These are phyloP conservation scores for Fraxinus sp. DNA, from an alignment of 305 asterid species.

Conservation along the genomic window DNA sequence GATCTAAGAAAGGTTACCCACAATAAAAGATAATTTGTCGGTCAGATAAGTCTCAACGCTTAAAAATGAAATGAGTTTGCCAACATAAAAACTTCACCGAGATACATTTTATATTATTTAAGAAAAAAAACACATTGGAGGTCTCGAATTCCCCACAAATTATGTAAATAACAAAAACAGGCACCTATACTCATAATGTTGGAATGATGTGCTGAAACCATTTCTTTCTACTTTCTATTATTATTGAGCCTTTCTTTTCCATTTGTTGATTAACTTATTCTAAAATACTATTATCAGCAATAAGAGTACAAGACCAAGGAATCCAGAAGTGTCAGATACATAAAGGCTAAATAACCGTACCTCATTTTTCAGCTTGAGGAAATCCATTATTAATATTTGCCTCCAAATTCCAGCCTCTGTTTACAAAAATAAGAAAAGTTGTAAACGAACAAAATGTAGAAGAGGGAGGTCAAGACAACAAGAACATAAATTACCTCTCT, in stretches of 20 bases:
- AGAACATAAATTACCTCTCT: conserved; percentile 45
- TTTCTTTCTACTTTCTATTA: neutral
- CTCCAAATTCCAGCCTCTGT: conserved; percentile 78
- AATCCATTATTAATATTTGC: conserved; percentile 47
- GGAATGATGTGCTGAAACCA: neutral
- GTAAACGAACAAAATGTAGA: conserved; percentile 7
- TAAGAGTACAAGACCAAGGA: neutral
- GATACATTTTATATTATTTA: neutral
- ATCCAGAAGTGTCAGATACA: neutral
- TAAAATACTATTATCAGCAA: neutral
- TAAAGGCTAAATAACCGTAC: conserved; percentile 20
- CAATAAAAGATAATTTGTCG: neutral
- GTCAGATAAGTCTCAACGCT: neutral
- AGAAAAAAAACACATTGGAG: neutral
- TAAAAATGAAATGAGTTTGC: neutral
- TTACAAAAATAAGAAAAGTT: conserved; percentile 12
- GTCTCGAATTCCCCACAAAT: neutral
- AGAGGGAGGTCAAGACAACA: conserved; percentile 4
- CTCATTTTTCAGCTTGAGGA: conserved; percentile 38
- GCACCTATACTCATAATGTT: neutral
- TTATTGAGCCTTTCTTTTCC: neutral
- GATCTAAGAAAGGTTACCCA: neutral
- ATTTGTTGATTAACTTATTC: neutral
- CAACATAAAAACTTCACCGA: neutral
- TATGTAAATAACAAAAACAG: neutral